A percentile compares a stretch with the other conserved stretches of the same genome.
Evolutionary conservation across 805 yeast species (phyloP).

Genomic region (Saturnispora dispora): DNA sequence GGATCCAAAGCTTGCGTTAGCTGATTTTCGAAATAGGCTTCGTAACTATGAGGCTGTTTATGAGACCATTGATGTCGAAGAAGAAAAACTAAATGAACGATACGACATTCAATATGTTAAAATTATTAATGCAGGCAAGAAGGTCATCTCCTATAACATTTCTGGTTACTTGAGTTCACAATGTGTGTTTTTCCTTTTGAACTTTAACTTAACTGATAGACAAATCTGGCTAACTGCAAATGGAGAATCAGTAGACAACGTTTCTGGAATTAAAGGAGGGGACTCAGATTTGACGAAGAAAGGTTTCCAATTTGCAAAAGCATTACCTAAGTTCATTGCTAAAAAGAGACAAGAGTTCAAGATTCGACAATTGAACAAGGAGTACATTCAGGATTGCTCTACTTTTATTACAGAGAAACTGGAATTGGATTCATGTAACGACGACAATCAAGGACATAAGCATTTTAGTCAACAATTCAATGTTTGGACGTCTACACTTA

Average conservation of each 20-base stretch:
- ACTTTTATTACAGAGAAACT: slow-evolving; percentile 16
- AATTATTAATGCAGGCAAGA: slow-evolving; percentile 54
- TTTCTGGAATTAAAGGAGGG: slow-evolving; percentile 25
- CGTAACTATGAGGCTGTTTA: slow-evolving; percentile 81
- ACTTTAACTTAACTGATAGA: slow-evolving; percentile 30
- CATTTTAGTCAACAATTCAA: slow-evolving; percentile 23
- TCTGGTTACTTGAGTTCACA: slow-evolving; percentile 51
- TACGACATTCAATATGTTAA: slow-evolving; percentile 49
- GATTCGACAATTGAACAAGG: slow-evolving; percentile 25
- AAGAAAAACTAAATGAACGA: slow-evolving; percentile 35
- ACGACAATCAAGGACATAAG: neutral
- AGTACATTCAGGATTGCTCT: slow-evolving; percentile 24
- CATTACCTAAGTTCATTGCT: slow-evolving; percentile 28
- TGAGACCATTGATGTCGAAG: slow-evolving; percentile 71
- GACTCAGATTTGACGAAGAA: slow-evolving; percentile 23
- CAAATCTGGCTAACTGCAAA: slow-evolving; percentile 30
- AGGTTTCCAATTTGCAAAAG: slow-evolving; percentile 28
- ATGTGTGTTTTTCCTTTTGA: slow-evolving; percentile 43
- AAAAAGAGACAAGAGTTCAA: slow-evolving; percentile 29
- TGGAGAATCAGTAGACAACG: slow-evolving; percentile 27
- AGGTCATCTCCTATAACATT: slow-evolving; percentile 46
- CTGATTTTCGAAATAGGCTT: slow-evolving; percentile 75
- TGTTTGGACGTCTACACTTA: slow-evolving; percentile 29
- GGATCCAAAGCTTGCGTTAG: slow-evolving; percentile 72
- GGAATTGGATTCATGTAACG: neutral